Base-by-base conservation (phyloP, 768 basidiomycete genomes). In the Candolleomyces aberdarensis region DNA sequence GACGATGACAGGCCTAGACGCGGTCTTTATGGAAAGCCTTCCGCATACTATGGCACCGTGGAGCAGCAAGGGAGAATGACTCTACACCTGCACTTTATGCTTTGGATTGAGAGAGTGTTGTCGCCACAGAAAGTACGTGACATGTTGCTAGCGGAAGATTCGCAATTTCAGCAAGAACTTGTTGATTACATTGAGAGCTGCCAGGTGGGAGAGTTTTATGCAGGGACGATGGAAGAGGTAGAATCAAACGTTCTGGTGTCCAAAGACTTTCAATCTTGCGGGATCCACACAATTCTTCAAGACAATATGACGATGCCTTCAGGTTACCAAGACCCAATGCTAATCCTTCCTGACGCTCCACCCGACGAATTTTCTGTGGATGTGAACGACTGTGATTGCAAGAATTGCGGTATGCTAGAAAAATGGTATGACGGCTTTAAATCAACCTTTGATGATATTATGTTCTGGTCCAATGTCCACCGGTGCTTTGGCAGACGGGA, bases 21-120 rank as follows among this genome's bases (percentile, higher is more conserved):
- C 0, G 71, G 72, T 1, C 17, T 72, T 3, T 76, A 65, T 64
- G 73, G 75, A n/a, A 19, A 63, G 1, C 70, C 71, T 4, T 7
- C 58, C 1, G 70, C 59, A 0, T 75, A 70, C 54, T 69, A 70
- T 63, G 69, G 66, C 0, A 67, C 66, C 3, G 69, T 71, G 56
- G 73, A 76, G 54, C 65, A 71, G 53, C 75, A 76, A 62, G 73
- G 71, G 2, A 55, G 70, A 3, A 52, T 70, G 1, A 73, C 73
- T 0, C 53, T 77, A 17, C 76, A 78, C 66, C 46, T 76, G 6
- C 77, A 76, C 61, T 32, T 70, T 48, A 46, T 77, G 3, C 10
- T 73, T 7, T 75, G 72, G 72, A 63, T 73, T 1, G 15, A 31
- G 13, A 20, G 56, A n/a, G n/a, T 19, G 44, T 26, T 43, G 5